These are phyloP conservation scores for Phytophthora podocarpi DNA, from an alignment of 352 stramenopile genomes.

Conservation along the genomic window DNA sequence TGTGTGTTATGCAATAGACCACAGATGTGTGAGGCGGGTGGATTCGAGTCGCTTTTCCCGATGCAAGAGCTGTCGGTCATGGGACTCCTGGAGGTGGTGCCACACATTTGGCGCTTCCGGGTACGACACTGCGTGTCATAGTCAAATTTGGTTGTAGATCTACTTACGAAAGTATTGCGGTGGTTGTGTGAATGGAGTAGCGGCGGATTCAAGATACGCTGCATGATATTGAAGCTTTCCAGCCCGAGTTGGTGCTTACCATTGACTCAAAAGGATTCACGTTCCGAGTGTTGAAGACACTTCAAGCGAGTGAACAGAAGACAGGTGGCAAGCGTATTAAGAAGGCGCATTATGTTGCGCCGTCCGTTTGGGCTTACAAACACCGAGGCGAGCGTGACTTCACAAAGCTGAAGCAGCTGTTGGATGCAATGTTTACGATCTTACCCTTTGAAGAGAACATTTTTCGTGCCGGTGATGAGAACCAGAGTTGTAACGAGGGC, in stretches of 20 bases:
- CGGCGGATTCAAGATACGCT: slow-evolving; percentile 55
- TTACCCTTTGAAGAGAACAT: slow-evolving; percentile 71
- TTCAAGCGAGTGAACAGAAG: slow-evolving; percentile 29
- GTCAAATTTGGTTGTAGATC: neutral
- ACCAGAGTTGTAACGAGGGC: neutral
- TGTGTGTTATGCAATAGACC: slow-evolving; percentile 34
- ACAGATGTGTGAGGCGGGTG: slow-evolving; percentile 50
- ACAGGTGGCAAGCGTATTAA: slow-evolving; percentile 20
- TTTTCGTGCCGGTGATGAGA: slow-evolving; percentile 30
- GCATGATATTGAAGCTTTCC: slow-evolving; percentile 50
- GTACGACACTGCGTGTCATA: slow-evolving; percentile 24
- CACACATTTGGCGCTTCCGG: slow-evolving; percentile 53
- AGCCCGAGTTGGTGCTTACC: slow-evolving; percentile 70
- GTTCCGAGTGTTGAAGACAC: slow-evolving; percentile 58
- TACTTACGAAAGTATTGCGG: neutral
- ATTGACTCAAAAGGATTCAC: slow-evolving; percentile 85
- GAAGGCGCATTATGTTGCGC: slow-evolving; percentile 80
- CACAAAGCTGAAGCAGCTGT: slow-evolving; percentile 37
- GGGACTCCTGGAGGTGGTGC: slow-evolving; percentile 73
- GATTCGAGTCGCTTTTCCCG: slow-evolving; percentile 67
- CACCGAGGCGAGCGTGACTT: slow-evolving; percentile 49
- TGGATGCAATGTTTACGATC: slow-evolving; percentile 75
- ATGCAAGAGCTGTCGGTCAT: slow-evolving; percentile 81
- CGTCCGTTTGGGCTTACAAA: slow-evolving; percentile 78
- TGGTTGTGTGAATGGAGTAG: slow-evolving; percentile 23